These are phyloP conservation scores for Calocybe gangraenosa DNA, from an alignment of 768 basidiomycete genomes.

Conservation along the genomic window DNA sequence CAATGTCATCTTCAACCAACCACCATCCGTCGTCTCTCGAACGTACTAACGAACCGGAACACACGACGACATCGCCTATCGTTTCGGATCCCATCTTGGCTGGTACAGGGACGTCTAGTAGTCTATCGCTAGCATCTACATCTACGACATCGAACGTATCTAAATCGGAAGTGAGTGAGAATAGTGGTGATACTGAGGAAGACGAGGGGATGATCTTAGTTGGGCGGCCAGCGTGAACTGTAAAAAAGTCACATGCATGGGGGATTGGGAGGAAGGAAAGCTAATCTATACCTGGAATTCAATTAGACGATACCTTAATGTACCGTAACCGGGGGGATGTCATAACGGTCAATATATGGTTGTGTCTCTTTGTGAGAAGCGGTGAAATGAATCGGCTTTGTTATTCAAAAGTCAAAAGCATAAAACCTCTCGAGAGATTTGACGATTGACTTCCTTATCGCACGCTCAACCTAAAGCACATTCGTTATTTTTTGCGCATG, in stretches of 20 bases:
- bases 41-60: not conserved
- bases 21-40: not conserved
- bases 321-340: too few relatives aligned
- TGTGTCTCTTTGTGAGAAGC: too few relatives aligned
- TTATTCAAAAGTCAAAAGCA: too few relatives aligned
- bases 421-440: too few relatives aligned
- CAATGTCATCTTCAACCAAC: conserved; percentile 4
- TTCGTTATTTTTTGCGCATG: conserved; percentile 5
- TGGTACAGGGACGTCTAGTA: conserved; percentile 19
- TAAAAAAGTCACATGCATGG: too few relatives aligned
- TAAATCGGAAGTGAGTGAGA: conserved; percentile 49
- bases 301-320: not conserved
- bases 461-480: not conserved
- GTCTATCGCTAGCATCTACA: conserved; percentile 31
- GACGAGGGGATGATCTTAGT: conserved; percentile 84
- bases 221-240: conserved; percentile 43
- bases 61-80: not conserved
- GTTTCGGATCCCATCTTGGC: conserved; percentile 1
- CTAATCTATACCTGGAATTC: not conserved
- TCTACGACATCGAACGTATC: conserved; percentile 29
- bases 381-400: too few relatives aligned
- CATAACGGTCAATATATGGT: too few relatives aligned
- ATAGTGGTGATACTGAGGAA: conserved; percentile 73
- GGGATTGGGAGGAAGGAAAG: too few relatives aligned
- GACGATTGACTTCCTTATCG: too few relatives aligned